phyloP scores from a whole-genome alignment of 805 yeast species.

The Vanderwaltozyma polyspora region DNA sequence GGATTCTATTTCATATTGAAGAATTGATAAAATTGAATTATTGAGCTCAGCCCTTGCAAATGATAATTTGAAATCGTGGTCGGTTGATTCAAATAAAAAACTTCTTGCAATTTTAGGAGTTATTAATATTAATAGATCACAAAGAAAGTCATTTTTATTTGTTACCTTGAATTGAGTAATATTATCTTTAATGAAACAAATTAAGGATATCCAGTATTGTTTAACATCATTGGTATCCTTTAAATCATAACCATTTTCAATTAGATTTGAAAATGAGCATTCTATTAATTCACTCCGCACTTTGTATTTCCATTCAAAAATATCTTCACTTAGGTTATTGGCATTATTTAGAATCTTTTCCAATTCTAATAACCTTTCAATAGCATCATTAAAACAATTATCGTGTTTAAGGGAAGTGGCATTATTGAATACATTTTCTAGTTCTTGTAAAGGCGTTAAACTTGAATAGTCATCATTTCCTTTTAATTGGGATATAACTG shows the following conservation, averaged over 20 bases:
- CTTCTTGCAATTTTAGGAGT: neutral
- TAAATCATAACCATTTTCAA: neutral
- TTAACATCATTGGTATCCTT: neutral
- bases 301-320: neutral
- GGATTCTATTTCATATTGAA: no score
- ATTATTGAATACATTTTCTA: slow-evolving; percentile 3
- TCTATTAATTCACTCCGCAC: neutral
- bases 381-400: slow-evolving; percentile 1
- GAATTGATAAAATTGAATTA: neutral
- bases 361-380: neutral
- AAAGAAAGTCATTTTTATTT: neutral
- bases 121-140: neutral
- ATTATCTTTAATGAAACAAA: neutral
- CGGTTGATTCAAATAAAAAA: neutral
- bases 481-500: no score
- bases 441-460: neutral
- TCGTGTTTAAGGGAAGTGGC: slow-evolving; percentile 2
- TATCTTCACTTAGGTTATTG: neutral
- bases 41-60: neutral
- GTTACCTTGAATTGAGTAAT: neutral
- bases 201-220: neutral
- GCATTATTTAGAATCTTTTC: neutral
- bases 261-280: neutral
- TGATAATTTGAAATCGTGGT: no score
- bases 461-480: no score